These are phyloP conservation scores for Rosa rugosa DNA, from an alignment of 306 rosid genomes.

Conservation along the genomic window DNA sequence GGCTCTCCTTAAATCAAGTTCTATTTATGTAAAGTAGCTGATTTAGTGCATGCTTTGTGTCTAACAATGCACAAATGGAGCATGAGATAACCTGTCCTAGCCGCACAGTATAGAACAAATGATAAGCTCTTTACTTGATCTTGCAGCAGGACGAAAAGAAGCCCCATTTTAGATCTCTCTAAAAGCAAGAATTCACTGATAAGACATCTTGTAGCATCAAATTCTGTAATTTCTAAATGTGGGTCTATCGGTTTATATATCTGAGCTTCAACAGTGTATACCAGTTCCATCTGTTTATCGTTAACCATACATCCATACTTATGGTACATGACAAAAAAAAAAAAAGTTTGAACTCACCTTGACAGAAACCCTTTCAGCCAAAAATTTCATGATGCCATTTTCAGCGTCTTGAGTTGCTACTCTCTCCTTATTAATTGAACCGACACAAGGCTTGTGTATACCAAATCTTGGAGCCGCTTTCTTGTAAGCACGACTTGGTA, in stretches of 20 bases:
- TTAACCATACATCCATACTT: neutral
- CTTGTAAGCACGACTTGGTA: constrained; percentile 69
- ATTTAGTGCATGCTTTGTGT: neutral
- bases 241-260: neutral
- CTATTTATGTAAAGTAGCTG: neutral
- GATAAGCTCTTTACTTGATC: neutral
- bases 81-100: neutral
- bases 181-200: neutral
- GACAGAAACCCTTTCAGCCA: constrained; percentile 60
- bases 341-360: constrained; percentile 46
- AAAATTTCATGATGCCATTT: constrained; percentile 67
- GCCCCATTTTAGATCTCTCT: neutral
- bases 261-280: neutral
- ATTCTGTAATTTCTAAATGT: neutral
- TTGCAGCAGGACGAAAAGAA: neutral
- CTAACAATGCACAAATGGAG: neutral
- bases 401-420: constrained; percentile 79
- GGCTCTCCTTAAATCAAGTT: neutral
- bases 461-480: constrained; percentile 53
- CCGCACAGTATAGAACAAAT: neutral
- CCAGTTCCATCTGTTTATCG: neutral
- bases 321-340: neutral
- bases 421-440: constrained; percentile 69
- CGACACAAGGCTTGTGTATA: constrained; percentile 72
- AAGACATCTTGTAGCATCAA: neutral